A percentile compares a stretch with the other conserved stretches of the same genome.
Conservation (phyloP, 1,139 yeast species). For the Geotrichum citri-aurantii region DNA sequence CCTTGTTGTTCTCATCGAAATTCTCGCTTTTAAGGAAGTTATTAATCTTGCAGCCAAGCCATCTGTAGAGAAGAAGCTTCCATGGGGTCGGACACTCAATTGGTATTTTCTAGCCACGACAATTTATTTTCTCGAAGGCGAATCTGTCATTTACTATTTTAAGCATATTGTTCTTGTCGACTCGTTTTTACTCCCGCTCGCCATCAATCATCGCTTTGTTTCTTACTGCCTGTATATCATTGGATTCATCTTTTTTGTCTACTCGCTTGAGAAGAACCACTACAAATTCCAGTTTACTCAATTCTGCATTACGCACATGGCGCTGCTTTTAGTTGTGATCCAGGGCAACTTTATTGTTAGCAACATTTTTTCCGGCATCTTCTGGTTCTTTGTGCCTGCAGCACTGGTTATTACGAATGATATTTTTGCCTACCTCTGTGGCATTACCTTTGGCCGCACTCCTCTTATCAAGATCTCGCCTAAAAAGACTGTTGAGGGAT, state of each 20-base stretch:
- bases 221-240: constrained; percentile 78
- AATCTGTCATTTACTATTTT: constrained; percentile 64
- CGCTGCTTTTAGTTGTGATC: constrained; percentile 78
- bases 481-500: constrained; percentile 95
- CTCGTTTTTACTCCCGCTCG: constrained; percentile 41
- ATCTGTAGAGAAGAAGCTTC: constrained; percentile 75
- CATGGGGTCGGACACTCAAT: constrained; percentile 76
- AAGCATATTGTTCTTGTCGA: constrained; percentile 44
- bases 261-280: constrained; percentile 82
- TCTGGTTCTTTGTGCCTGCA: constrained; percentile 92
- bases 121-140: constrained; percentile 84
- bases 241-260: constrained; percentile 87
- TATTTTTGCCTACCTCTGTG: constrained; percentile 93
- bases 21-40: constrained; percentile 84
- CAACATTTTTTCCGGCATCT: constrained; percentile 82
- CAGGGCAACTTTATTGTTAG: constrained; percentile 92
- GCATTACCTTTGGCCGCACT: constrained; percentile 91
- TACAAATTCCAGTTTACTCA: constrained; percentile 92
- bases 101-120: constrained; percentile 76
- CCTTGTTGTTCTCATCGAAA: constrained; percentile 66
- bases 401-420: constrained; percentile 91
- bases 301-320: constrained; percentile 91
- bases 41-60: constrained; percentile 78
- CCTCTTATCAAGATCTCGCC: constrained; percentile 92
- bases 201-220: constrained; percentile 72